These are phyloP conservation scores for Crithidia fasciculata DNA, from an alignment of 208 protist species.

Conservation along the genomic window DNA sequence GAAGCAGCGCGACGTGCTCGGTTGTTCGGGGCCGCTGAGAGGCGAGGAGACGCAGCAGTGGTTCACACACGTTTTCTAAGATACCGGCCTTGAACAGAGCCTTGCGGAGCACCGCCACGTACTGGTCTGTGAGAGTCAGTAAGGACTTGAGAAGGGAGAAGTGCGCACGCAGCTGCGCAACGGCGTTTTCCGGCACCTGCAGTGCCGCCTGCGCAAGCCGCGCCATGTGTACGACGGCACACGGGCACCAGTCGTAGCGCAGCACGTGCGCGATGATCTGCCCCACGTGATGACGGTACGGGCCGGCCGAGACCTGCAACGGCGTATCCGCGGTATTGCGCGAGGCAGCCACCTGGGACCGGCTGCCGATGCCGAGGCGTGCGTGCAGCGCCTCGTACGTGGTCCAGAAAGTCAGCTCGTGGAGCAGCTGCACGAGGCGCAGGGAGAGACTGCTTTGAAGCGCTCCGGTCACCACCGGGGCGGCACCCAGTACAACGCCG, in stretches of 20 bases:
- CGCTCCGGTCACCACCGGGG: slow-evolving; percentile 14
- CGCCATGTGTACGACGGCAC: slow-evolving; percentile 21
- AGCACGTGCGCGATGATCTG: slow-evolving; percentile 27
- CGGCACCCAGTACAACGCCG: slow-evolving; percentile 17
- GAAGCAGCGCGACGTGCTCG: not conserved
- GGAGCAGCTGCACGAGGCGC: slow-evolving; percentile 33
- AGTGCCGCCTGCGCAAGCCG: not conserved
- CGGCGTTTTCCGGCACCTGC: not conserved
- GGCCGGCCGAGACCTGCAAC: slow-evolving; percentile 23
- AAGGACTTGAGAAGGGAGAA: slow-evolving; percentile 24
- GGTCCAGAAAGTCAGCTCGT: slow-evolving; percentile 48
- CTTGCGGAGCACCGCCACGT: slow-evolving; percentile 12
- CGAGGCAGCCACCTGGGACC: not conserved
- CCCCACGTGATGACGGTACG: slow-evolving; percentile 37
- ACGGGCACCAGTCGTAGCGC: slow-evolving; percentile 16
- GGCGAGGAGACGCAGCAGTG: slow-evolving; percentile 10
- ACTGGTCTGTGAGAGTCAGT: slow-evolving; percentile 26
- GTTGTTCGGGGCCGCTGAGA: no score
- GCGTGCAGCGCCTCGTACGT: slow-evolving; percentile 34
- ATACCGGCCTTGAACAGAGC: slow-evolving; percentile 5
- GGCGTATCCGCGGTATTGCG: slow-evolving; percentile 11
- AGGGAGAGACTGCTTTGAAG: slow-evolving; percentile 20
- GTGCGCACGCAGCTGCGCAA: slow-evolving; percentile 13
- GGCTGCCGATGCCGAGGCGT: slow-evolving; percentile 12
- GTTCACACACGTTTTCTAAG: slow-evolving; percentile 9